Conservation (phyloP, 2,329 filamentous ascomycete genomes). For the Nigrospora osmanthi region DNA sequence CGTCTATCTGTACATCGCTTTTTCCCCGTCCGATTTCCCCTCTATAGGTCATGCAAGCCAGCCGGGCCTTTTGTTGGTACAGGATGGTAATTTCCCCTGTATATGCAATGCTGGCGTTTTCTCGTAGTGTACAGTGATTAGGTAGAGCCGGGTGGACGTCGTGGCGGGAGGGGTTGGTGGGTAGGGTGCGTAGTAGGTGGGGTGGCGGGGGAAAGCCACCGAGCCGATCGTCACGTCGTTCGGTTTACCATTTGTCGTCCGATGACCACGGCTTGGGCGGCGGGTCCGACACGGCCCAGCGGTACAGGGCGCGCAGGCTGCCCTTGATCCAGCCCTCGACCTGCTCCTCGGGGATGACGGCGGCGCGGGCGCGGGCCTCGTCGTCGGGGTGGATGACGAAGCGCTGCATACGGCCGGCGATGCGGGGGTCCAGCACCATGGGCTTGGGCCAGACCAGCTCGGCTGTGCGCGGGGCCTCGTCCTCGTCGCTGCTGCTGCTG, state of each 20-base stretch:
- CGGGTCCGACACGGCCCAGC: conserved; percentile 37
- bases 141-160: no score
- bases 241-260: conserved; percentile 3
- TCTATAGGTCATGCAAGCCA: background rate
- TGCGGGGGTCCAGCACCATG: conserved; percentile 67
- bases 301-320: conserved; percentile 42
- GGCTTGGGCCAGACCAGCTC: conserved; percentile 72
- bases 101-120: no score
- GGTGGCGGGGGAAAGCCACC: no score
- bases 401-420: conserved; percentile 71
- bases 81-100: no score
- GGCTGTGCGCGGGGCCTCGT: conserved; percentile 6
- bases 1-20: background rate
- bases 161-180: no score
- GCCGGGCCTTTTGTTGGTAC: no score
- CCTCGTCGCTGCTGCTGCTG: conserved; percentile 9
- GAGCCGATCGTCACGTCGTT: no score
- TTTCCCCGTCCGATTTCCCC: background rate
- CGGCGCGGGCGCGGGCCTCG: conserved; percentile 55
- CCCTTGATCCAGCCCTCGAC: conserved; percentile 64
- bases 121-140: no score
- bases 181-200: no score
- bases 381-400: conserved; percentile 66
- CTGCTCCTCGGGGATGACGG: conserved; percentile 59
- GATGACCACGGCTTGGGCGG: conserved; percentile 25